These are phyloP conservation scores for Ganoderma sinense DNA, from an alignment of 1,284 basidiomycete species.

Conservation along the genomic window DNA sequence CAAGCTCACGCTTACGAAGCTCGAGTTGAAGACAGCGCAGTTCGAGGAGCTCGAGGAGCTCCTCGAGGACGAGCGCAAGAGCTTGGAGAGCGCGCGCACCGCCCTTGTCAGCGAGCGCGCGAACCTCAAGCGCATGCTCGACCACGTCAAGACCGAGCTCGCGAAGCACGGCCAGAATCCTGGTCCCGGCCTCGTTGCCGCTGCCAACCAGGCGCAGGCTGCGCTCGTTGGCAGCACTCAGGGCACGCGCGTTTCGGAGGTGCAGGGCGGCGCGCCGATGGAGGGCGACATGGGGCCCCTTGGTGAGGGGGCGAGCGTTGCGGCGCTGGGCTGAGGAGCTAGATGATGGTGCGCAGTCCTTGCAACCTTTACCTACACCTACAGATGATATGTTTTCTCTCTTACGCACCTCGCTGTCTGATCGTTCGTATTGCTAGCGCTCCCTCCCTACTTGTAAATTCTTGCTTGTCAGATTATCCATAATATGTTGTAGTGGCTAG, in stretches of 20 bases:
- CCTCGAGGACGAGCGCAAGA: constrained; percentile 85
- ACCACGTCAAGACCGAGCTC: constrained; percentile 68
- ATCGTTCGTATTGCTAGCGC: constrained; percentile 10
- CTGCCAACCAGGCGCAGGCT: constrained; percentile 44
- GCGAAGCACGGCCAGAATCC: constrained; percentile 50
- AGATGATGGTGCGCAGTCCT: not conserved
- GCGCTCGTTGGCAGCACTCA: constrained; percentile 61
- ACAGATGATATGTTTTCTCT: constrained; percentile 2
- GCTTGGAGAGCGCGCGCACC: constrained; percentile 75
- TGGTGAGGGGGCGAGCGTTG: constrained; percentile 38
- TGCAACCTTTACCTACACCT: constrained; percentile 9
- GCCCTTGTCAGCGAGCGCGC: constrained; percentile 73
- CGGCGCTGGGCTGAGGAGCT: constrained; percentile 35
- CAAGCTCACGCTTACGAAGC: constrained; percentile 91
- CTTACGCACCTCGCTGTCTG: constrained; percentile 17
- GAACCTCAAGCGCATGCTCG: constrained; percentile 70
- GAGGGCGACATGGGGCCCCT: constrained; percentile 45
- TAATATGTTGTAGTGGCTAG: constrained; percentile 30
- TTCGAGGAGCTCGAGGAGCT: constrained; percentile 93
- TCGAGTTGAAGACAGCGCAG: constrained; percentile 92
- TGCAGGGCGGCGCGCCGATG: constrained; percentile 43
- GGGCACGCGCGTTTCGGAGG: constrained; percentile 61
- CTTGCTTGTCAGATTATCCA: constrained; percentile 21
- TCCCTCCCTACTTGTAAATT: constrained; percentile 21
- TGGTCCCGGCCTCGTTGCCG: constrained; percentile 33